Evolutionary conservation across 441 rosid genomes (phyloP), one percentile per base, ranked within the genome.

Genomic region (Omphalea diandra): DNA sequence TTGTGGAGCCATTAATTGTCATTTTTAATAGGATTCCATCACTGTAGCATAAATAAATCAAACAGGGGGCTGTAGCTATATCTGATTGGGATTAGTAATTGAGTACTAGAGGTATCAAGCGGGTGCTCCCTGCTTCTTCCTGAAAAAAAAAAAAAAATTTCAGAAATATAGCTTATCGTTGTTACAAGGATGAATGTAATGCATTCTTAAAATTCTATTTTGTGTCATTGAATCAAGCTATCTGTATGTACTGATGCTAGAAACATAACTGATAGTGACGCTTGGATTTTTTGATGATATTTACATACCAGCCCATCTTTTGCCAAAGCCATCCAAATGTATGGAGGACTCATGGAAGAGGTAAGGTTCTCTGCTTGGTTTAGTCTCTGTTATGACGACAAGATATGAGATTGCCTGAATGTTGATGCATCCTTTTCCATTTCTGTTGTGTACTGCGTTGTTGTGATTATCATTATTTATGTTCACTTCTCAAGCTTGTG

Each of bases 211-310:
- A 47, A 24, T 18, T 59, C 62, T 20, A 7, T 27, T 29, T 50
- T 49, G 35, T 52, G 61, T 32, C 56, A 62, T 62, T 49, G 33
- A 31, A 11, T 52, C 62, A 29, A 58, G 52, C 54, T 67, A 36
- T 24, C 35, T 41, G 10, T 2, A 8, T 54, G 5, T 46, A 33
- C 40, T 78, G 52, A 71, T 72, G 69, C 67, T 33, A 44, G 14
- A 49, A 71, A 50, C 63, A 33, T 72, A 46, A 47, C 65, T 78
- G 78, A 76, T 93, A 94, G 99, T 92, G 79, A 85, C 99, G 18
- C 88, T 94, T 76, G 96, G 98, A 77, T 94, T 94, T 80, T 94
- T 94, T 81, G 91, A 94, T 52, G 99, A 94, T 75, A 85, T 94
- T 62, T 80, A 80, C 73, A 55, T 94, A 46, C 93, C 96, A 54